Conservation (phyloP, 2,329 filamentous ascomycete genomes). For the Drechslerella dactyloides region DNA sequence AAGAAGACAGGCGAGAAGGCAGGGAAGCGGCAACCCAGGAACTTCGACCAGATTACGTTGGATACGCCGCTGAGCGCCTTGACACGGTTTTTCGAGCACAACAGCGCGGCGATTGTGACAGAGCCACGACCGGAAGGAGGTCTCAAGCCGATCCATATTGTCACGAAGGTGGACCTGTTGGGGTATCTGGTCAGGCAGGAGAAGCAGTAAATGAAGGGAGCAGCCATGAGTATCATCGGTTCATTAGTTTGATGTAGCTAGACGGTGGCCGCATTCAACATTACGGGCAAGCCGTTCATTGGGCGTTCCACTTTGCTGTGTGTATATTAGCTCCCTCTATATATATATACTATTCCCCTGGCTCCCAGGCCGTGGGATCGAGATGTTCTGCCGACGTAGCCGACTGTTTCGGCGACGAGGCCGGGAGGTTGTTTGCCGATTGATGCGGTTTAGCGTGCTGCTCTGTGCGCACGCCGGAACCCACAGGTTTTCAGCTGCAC, state of each 20-base stretch:
- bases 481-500: constrained; percentile 1
- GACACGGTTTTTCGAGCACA: constrained; percentile 97
- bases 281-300: not conserved
- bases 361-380: no score
- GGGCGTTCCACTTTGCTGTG: not conserved
- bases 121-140: constrained; percentile 69
- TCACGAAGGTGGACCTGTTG: constrained; percentile 94
- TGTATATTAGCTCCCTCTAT: not conserved
- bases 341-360: not conserved
- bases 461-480: not conserved
- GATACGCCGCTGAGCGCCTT: constrained; percentile 83
- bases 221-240: not conserved
- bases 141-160: constrained; percentile 82
- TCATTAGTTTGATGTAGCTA: not conserved
- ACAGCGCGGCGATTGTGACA: constrained; percentile 92
- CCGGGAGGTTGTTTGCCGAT: not conserved
- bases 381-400: no score
- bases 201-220: constrained; percentile 54
- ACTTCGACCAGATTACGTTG: constrained; percentile 92
- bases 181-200: constrained; percentile 83
- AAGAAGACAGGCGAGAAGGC: constrained; percentile 51
- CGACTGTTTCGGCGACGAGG: not conserved
- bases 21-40: constrained; percentile 63
- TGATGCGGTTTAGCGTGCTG: constrained; percentile 1
- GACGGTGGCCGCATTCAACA: not conserved